These are phyloP conservation scores for Salix arbutifolia DNA, from an alignment of 345 rosid species.

Conservation along the genomic window DNA sequence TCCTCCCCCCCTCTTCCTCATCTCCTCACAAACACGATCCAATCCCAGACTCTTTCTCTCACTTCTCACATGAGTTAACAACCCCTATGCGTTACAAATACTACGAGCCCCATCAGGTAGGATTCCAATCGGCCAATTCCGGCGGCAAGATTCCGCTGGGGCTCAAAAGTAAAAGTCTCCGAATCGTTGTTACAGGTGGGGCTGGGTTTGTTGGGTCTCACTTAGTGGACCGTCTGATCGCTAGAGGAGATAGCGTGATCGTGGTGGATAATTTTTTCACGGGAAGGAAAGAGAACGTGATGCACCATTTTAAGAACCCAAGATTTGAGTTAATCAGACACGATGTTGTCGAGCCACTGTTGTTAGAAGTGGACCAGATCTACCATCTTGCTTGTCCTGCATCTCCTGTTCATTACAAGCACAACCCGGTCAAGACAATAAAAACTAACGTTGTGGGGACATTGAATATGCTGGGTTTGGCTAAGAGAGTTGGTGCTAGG, in stretches of 20 bases:
- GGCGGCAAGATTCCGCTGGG: constrained; percentile 87
- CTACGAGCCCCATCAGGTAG: constrained; percentile 32
- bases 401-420: constrained; percentile 95
- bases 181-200: constrained; percentile 95
- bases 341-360: constrained; percentile 90
- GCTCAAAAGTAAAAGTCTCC: constrained; percentile 64
- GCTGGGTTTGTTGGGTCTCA: constrained; percentile 99
- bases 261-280: constrained; percentile 99
- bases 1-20: constrained; percentile 38
- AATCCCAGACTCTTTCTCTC: constrained; percentile 28
- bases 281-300: constrained; percentile 89
- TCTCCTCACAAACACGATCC: constrained; percentile 17
- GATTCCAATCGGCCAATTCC: constrained; percentile 30
- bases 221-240: constrained; percentile 87
- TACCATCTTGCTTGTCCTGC: constrained; percentile 98
- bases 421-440: constrained; percentile 95
- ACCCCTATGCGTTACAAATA: constrained; percentile 14
- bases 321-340: constrained; percentile 88
- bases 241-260: constrained; percentile 90
- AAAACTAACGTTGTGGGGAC: constrained; percentile 98
- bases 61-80: constrained; percentile 19
- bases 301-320: constrained; percentile 93
- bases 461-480: constrained; percentile 88
- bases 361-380: constrained; percentile 98
- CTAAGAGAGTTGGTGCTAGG: constrained; percentile 91